Evolutionary conservation across 2,329 filamentous ascomycete genomes (phyloP).

Genomic region (Pseudonectria foliicola): DNA sequence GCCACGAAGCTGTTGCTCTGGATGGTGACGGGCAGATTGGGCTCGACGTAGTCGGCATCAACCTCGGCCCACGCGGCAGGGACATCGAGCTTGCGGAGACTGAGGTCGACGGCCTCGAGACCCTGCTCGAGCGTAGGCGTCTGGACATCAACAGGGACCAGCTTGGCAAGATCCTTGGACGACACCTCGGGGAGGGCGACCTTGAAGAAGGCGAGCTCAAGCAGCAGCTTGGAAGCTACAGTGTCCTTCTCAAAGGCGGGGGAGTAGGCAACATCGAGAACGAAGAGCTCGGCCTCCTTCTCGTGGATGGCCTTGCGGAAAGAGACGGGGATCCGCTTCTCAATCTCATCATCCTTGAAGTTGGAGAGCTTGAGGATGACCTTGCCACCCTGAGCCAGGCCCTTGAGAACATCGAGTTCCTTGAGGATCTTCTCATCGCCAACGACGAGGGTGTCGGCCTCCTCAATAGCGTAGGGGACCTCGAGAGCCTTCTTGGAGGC

Average conservation of each 20-base stretch:
- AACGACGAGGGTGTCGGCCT: conserved; percentile 73
- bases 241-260: conserved; percentile 61
- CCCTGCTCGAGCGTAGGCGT: conserved; percentile 44
- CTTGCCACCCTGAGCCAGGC: conserved; percentile 62
- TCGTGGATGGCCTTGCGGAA: conserved; percentile 66
- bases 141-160: conserved; percentile 52
- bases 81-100: conserved; percentile 66
- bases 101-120: conserved; percentile 60
- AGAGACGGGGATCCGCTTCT: conserved; percentile 70
- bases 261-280: conserved; percentile 65
- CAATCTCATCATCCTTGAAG: conserved; percentile 80
- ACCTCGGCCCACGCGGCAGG: conserved; percentile 74
- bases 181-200: conserved; percentile 63
- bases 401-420: conserved; percentile 66
- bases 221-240: conserved; percentile 58
- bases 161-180: conserved; percentile 56
- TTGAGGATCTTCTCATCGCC: conserved; percentile 74
- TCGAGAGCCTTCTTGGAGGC: conserved; percentile 77
- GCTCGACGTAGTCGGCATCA: conserved; percentile 43
- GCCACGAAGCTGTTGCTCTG: conserved; percentile 74
- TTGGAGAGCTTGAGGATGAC: conserved; percentile 70
- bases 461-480: conserved; percentile 71
- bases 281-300: conserved; percentile 63
- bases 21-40: conserved; percentile 55
- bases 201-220: conserved; percentile 78